phyloP scores from a whole-genome alignment of 2,329 filamentous ascomycete genomes.

The Phyllosticta citrichinensis region DNA sequence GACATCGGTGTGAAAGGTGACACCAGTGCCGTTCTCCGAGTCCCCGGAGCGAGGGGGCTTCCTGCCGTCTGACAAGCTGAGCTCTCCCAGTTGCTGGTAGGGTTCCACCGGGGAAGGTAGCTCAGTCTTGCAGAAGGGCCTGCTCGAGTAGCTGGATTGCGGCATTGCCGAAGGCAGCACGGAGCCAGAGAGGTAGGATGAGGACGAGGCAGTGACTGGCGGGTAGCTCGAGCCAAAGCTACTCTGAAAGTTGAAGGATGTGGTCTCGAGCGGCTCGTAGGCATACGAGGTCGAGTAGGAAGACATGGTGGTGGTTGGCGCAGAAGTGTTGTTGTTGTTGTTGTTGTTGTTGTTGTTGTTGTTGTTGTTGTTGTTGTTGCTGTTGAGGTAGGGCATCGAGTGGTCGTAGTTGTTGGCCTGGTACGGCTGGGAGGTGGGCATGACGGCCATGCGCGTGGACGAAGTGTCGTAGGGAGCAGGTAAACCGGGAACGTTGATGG shows the following conservation, averaged over 20 bases:
- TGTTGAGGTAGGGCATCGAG: neutral
- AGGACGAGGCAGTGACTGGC: neutral
- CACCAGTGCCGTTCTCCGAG: slow-evolving; percentile 31
- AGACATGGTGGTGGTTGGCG: slow-evolving; percentile 1
- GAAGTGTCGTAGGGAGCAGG: slow-evolving; percentile 3
- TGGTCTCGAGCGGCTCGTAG: slow-evolving; percentile 8
- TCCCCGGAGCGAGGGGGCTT: slow-evolving; percentile 30
- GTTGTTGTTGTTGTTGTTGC: neutral
- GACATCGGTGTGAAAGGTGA: slow-evolving; percentile 68
- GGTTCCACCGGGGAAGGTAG: slow-evolving; percentile 32
- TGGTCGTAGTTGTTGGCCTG: slow-evolving; percentile 3
- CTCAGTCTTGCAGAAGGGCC: slow-evolving; percentile 33
- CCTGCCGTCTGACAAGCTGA: slow-evolving; percentile 5
- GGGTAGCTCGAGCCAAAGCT: slow-evolving; percentile 5
- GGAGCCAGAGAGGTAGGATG: neutral
- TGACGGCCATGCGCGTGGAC: slow-evolving; percentile 1
- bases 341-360: too few relatives aligned
- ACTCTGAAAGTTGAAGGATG: slow-evolving; percentile 1
- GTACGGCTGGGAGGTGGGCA: slow-evolving; percentile 9
- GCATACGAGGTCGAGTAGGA: slow-evolving; percentile 9
- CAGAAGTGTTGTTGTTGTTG: slow-evolving; percentile 1
- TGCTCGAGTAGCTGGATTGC: slow-evolving; percentile 2
- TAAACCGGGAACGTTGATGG: slow-evolving; percentile 5
- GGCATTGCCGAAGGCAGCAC: neutral
- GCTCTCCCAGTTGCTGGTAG: slow-evolving; percentile 28